Evolutionary conservation across 1,284 basidiomycete species (phyloP).

Genomic region (Neolentinus lepideus): DNA sequence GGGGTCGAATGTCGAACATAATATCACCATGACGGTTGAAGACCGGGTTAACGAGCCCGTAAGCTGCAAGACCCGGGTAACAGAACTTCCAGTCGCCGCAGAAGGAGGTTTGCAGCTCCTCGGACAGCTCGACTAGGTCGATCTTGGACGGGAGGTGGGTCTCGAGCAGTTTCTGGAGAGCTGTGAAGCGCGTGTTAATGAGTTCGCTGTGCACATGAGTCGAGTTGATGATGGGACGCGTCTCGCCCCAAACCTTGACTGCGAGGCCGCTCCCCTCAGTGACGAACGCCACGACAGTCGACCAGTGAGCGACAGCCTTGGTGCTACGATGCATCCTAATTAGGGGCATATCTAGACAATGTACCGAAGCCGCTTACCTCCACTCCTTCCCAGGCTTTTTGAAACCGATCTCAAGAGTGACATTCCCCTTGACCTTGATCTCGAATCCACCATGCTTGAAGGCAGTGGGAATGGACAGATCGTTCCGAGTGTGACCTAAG

Average conservation of each 20-base stretch:
- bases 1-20: slow-evolving; percentile 18
- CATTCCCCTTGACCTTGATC: slow-evolving; percentile 21
- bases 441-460: slow-evolving; percentile 17
- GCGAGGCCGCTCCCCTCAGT: slow-evolving; percentile 13
- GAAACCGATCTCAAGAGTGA: slow-evolving; percentile 17
- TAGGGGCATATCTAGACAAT: not conserved
- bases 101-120: slow-evolving; percentile 19
- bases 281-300: slow-evolving; percentile 12
- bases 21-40: slow-evolving; percentile 25
- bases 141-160: slow-evolving; percentile 15
- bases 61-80: slow-evolving; percentile 18
- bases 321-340: slow-evolving; percentile 10
- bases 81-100: slow-evolving; percentile 23
- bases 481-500: slow-evolving; percentile 23
- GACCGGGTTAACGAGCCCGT: slow-evolving; percentile 22
- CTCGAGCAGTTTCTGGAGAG: slow-evolving; percentile 12
- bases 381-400: slow-evolving; percentile 12
- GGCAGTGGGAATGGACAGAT: slow-evolving; percentile 19
- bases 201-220: slow-evolving; percentile 8
- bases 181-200: slow-evolving; percentile 9
- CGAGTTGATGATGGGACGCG: slow-evolving; percentile 11
- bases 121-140: slow-evolving; percentile 16
- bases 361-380: slow-evolving; percentile 11
- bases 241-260: slow-evolving; percentile 12
- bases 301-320: slow-evolving; percentile 16